Conservation (phyloP, 805 yeast genomes). For the Wickerhamiella azymoides region DNA sequence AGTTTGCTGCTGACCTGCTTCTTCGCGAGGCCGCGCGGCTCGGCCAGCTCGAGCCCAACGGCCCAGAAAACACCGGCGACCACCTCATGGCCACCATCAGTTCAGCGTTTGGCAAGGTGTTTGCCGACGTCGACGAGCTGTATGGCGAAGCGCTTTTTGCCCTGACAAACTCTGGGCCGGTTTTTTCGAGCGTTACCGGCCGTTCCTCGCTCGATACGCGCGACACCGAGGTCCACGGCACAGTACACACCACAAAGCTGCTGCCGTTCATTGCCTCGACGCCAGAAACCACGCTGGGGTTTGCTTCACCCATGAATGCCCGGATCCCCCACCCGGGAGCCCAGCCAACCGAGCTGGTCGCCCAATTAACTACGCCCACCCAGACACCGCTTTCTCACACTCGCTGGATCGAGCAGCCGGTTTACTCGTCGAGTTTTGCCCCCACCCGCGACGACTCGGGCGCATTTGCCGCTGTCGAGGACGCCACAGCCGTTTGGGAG, state of each 20-base stretch:
- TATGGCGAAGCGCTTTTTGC: slow-evolving; percentile 68
- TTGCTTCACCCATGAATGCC: slow-evolving; percentile 33
- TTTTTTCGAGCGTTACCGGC: slow-evolving; percentile 60
- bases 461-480: slow-evolving; percentile 21
- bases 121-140: slow-evolving; percentile 65
- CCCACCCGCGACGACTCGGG: slow-evolving; percentile 50
- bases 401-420: slow-evolving; percentile 45
- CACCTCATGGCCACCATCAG: slow-evolving; percentile 14
- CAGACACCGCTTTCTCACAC: slow-evolving; percentile 42
- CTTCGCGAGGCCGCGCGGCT: slow-evolving; percentile 25
- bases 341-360: slow-evolving; percentile 40
- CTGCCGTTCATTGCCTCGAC: slow-evolving; percentile 38
- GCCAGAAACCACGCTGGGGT: slow-evolving; percentile 26
- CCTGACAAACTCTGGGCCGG: slow-evolving; percentile 52
- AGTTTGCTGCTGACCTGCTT: slow-evolving; percentile 22
- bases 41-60: slow-evolving; percentile 13
- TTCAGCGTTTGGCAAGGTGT: slow-evolving; percentile 20
- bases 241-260: slow-evolving; percentile 51
- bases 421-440: slow-evolving; percentile 41
- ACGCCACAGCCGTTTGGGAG: slow-evolving; percentile 15
- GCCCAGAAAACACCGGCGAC: slow-evolving; percentile 15
- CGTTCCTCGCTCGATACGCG: slow-evolving; percentile 68
- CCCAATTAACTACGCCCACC: slow-evolving; percentile 25
- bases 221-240: slow-evolving; percentile 51
- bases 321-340: slow-evolving; percentile 37